Percentiles rank a stretch among this genome's conserved stretches.
Evolutionary conservation across 805 yeast species (phyloP).

Genomic region (Yamadazyma tumulicola): DNA sequence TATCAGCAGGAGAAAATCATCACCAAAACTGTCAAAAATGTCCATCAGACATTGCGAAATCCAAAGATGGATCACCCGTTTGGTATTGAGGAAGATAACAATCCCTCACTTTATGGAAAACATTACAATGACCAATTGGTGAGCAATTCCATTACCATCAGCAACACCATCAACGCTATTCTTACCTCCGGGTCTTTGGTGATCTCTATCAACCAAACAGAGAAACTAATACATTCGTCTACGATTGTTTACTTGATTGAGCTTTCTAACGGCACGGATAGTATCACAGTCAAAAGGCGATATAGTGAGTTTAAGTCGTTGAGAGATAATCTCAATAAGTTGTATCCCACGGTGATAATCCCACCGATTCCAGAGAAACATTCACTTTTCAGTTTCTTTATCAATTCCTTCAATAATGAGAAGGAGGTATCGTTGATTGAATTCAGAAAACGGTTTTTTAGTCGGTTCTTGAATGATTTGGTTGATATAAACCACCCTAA

Average conservation of each 20-base stretch:
- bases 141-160: constrained; percentile 26
- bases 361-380: constrained; percentile 48
- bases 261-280: constrained; percentile 7
- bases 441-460: constrained; percentile 45
- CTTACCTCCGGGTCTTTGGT: constrained; percentile 16
- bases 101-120: constrained; percentile 41
- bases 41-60: not conserved
- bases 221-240: constrained; percentile 30
- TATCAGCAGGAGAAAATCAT: no score
- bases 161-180: constrained; percentile 27
- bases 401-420: constrained; percentile 36
- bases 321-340: constrained; percentile 32
- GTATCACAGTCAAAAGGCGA: constrained; percentile 33
- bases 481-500: constrained; percentile 16
- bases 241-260: constrained; percentile 38
- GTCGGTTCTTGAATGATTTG: constrained; percentile 41
- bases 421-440: constrained; percentile 41
- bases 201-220: constrained; percentile 33
- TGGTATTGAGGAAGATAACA: constrained; percentile 44
- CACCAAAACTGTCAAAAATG: no score
- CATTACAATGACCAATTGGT: constrained; percentile 19
- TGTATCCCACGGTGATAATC: constrained; percentile 38
- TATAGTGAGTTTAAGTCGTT: constrained; percentile 44
- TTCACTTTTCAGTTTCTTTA: constrained; percentile 41
- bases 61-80: constrained; percentile 14